Conservation (phyloP, 495 filamentous ascomycete genomes). For the Ascodesmis nigricans region DNA sequence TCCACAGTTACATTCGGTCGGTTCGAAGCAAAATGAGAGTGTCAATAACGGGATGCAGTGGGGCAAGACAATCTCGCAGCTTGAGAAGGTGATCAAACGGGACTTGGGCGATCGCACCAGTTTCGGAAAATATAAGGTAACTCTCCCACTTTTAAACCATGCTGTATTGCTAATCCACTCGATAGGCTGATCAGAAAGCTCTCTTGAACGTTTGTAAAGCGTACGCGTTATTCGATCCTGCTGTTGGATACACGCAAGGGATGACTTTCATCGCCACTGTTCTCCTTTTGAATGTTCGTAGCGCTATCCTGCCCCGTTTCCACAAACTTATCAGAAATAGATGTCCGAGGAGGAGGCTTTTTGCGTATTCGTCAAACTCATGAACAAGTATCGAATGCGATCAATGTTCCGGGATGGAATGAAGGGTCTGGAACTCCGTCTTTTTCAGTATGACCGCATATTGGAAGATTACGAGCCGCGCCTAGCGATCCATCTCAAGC, state of each 20-base stretch:
- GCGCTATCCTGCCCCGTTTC: constrained; percentile 3
- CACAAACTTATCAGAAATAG: constrained; percentile 23
- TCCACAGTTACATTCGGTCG: constrained; percentile 42
- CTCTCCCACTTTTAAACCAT: constrained; percentile 63
- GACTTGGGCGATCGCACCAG: constrained; percentile 86
- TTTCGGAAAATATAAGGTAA: constrained; percentile 59
- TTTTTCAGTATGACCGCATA: constrained; percentile 88
- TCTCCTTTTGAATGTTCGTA: constrained; percentile 75
- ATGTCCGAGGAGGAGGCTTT: constrained; percentile 98
- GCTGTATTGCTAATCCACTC: no score
- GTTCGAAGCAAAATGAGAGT: constrained; percentile 32
- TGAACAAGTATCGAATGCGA: constrained; percentile 88
- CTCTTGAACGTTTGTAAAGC: constrained; percentile 93
- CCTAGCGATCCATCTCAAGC: constrained; percentile 80
- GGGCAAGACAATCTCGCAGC: constrained; percentile 41
- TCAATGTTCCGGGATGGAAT: constrained; percentile 92
- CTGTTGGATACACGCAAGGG: constrained; percentile 88
- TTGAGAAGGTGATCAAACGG: constrained; percentile 77
- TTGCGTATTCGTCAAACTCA: constrained; percentile 71
- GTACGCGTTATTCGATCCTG: constrained; percentile 86
- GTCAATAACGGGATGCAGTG: constrained; percentile 56
- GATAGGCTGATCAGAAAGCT: constrained; percentile 80
- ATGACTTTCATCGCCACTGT: constrained; percentile 99
- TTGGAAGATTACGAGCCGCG: constrained; percentile 88
- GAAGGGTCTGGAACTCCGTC: constrained; percentile 77